These are phyloP conservation scores for Alloteropsis angusta DNA, from an alignment of 202 grass and related monocot genomes.

Conservation along the genomic window DNA sequence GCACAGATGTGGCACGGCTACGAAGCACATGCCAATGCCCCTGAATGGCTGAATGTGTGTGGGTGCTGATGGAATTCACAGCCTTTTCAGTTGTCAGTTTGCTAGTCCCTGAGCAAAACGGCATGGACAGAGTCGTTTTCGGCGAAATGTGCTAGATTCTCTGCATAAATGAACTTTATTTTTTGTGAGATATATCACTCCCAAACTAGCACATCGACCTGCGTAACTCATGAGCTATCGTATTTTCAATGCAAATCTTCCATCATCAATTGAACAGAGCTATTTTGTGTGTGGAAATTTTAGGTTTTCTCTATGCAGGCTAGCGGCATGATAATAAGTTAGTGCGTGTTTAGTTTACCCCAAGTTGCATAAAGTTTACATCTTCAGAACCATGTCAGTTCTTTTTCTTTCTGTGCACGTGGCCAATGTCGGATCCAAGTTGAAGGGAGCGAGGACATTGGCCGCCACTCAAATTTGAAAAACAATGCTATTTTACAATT, in stretches of 20 bases:
- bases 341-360: too few relatives aligned
- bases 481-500: too few relatives aligned
- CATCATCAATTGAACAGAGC: background rate
- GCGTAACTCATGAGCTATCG: background rate
- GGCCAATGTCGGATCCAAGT: too few relatives aligned
- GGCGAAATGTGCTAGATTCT: background rate
- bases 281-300: background rate
- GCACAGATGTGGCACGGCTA: background rate
- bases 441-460: too few relatives aligned
- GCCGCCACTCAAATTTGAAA: too few relatives aligned
- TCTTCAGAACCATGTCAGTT: too few relatives aligned
- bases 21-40: background rate
- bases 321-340: too few relatives aligned
- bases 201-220: background rate
- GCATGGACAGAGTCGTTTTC: slow-evolving; percentile 35
- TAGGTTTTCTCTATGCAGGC: too few relatives aligned
- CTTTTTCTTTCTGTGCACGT: too few relatives aligned
- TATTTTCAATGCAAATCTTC: background rate
- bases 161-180: background rate
- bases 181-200: background rate
- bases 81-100: slow-evolving; percentile 12
- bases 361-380: too few relatives aligned
- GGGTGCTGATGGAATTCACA: background rate
- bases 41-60: background rate
- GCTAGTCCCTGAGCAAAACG: slow-evolving; percentile 2